phyloP scores from a whole-genome alignment of 495 filamentous ascomycete genomes.

The Podospora tetraspora region DNA sequence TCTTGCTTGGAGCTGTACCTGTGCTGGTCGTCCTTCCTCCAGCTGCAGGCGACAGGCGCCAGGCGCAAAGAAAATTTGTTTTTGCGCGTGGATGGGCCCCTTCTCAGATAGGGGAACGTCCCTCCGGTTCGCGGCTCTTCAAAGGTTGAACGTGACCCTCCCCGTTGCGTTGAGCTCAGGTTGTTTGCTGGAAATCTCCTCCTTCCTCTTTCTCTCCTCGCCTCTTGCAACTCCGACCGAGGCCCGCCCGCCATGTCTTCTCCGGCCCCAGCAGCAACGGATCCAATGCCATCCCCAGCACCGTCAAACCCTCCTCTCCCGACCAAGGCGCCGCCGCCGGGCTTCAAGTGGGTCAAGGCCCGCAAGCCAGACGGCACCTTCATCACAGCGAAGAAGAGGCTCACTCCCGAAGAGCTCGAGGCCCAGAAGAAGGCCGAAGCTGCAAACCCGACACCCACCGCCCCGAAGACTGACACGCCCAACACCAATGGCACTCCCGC shows the following conservation, averaged over 20 bases:
- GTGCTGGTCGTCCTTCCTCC: background rate
- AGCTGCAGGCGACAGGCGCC: background rate
- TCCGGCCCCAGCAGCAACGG: background rate
- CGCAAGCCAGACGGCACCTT: slow-evolving; percentile 8
- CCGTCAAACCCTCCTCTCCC: background rate
- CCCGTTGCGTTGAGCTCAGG: background rate
- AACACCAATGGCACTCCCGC: background rate
- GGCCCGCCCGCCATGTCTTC: background rate
- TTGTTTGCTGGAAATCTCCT: background rate
- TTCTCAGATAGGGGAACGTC: background rate
- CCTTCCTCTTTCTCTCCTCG: background rate
- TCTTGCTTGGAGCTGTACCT: background rate
- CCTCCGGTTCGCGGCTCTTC: background rate
- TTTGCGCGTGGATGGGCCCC: background rate
- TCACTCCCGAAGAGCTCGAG: slow-evolving; percentile 10
- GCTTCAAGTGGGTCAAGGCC: slow-evolving; percentile 10
- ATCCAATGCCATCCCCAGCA: background rate
- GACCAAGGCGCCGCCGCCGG: slow-evolving; percentile 1
- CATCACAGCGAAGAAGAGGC: slow-evolving; percentile 7
- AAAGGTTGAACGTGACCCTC: background rate
- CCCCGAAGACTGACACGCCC: background rate
- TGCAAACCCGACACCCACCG: background rate
- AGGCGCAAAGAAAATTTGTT: background rate
- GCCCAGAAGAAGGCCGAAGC: slow-evolving; percentile 1
- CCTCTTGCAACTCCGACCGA: too few relatives aligned